These are phyloP conservation scores for Aspergillus nanangensis DNA, from an alignment of 495 filamentous ascomycete genomes.

Conservation along the genomic window DNA sequence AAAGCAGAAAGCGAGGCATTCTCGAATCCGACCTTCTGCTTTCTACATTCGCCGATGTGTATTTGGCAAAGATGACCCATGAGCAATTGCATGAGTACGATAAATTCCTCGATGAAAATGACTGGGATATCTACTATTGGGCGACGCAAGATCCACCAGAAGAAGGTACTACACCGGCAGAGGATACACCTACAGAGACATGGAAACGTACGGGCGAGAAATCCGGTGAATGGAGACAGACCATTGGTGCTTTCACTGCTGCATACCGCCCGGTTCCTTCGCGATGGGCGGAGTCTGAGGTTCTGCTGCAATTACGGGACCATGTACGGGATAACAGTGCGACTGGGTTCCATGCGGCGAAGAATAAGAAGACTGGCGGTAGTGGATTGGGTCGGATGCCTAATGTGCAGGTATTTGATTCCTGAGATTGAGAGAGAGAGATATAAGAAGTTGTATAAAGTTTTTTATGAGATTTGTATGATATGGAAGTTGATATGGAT, in stretches of 20 bases:
- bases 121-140: slow-evolving; percentile 99
- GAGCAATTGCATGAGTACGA: slow-evolving; percentile 82
- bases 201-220: slow-evolving; percentile 49
- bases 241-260: slow-evolving; percentile 87
- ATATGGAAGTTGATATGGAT: not conserved
- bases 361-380: slow-evolving; percentile 42
- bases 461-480: not conserved
- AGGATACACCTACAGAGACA: slow-evolving; percentile 47
- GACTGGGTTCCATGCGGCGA: slow-evolving; percentile 45
- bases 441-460: not conserved
- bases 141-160: slow-evolving; percentile 79
- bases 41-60: slow-evolving; percentile 84
- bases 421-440: slow-evolving; percentile 1
- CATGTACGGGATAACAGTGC: slow-evolving; percentile 68
- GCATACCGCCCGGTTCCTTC: slow-evolving; percentile 85
- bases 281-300: slow-evolving; percentile 78
- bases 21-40: slow-evolving; percentile 94
- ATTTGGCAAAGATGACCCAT: slow-evolving; percentile 68
- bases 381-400: slow-evolving; percentile 49
- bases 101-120: slow-evolving; percentile 94
- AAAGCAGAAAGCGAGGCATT: slow-evolving; percentile 93
- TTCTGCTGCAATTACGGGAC: slow-evolving; percentile 67
- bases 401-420: slow-evolving; percentile 47
- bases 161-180: slow-evolving; percentile 33
- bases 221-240: slow-evolving; percentile 93